phyloP scores from a whole-genome alignment of 1,284 basidiomycete genomes.

The Leccinum laetum region DNA sequence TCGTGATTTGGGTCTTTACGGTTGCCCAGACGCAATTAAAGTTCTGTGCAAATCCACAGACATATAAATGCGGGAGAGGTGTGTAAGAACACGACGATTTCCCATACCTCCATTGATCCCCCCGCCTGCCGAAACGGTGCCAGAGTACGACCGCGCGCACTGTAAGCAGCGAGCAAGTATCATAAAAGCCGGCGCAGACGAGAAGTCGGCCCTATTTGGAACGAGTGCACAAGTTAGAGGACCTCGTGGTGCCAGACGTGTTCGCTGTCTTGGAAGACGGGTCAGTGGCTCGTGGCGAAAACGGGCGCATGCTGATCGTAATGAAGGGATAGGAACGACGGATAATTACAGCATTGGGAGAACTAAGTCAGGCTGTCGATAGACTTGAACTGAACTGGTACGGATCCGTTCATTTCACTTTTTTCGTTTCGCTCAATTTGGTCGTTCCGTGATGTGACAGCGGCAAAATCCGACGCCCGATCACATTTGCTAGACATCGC shows the following conservation, averaged over 20 bases:
- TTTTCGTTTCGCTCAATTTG: slow-evolving; percentile 28
- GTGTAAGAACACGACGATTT: slow-evolving; percentile 10
- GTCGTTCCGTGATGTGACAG: slow-evolving; percentile 37
- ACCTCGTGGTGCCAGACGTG: slow-evolving; percentile 3
- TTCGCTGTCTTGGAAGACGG: slow-evolving; percentile 17
- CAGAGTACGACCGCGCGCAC: neutral
- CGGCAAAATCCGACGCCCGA: slow-evolving; percentile 52
- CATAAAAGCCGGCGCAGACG: slow-evolving; percentile 10
- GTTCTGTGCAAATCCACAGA: slow-evolving; percentile 27
- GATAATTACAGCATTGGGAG: slow-evolving; percentile 15
- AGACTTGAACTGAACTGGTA: slow-evolving; percentile 24
- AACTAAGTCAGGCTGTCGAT: slow-evolving; percentile 1
- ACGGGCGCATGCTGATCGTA: slow-evolving; percentile 17
- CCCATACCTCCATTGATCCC: slow-evolving; percentile 16
- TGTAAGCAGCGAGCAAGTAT: slow-evolving; percentile 12
- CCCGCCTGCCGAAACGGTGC: slow-evolving; percentile 1
- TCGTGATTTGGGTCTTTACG: slow-evolving; percentile 21
- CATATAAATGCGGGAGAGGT: slow-evolving; percentile 31
- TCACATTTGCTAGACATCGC: slow-evolving; percentile 43
- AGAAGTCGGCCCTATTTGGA: slow-evolving; percentile 7
- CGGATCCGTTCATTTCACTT: slow-evolving; percentile 27
- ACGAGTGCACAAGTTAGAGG: neutral
- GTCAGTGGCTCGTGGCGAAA: slow-evolving; percentile 19
- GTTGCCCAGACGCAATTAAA: slow-evolving; percentile 30
- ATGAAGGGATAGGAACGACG: slow-evolving; percentile 9